Evolutionary conservation across 345 rosid species (phyloP).

Genomic region (Euphorbia lathyris): DNA sequence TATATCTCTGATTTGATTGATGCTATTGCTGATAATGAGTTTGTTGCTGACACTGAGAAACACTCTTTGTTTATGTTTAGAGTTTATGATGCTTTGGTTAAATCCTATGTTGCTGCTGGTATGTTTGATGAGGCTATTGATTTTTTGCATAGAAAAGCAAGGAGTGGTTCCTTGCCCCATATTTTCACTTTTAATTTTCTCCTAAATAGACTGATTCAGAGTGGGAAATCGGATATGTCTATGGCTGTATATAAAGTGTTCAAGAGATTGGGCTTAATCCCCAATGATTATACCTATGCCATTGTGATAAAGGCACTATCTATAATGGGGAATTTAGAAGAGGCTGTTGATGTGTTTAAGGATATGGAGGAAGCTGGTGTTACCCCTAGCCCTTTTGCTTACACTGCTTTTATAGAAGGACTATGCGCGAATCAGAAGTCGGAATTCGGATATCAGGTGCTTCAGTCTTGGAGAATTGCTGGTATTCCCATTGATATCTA

Average conservation of each 20-base stretch:
- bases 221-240: constrained; percentile 6
- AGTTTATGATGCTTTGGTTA: constrained; percentile 20
- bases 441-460: constrained; percentile 14
- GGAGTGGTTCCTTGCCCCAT: constrained; percentile 14
- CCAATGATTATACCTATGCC: constrained; percentile 17
- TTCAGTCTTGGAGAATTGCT: constrained; percentile 12
- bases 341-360: constrained; percentile 10
- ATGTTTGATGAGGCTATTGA: constrained; percentile 20
- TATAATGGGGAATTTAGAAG: constrained; percentile 11
- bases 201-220: constrained; percentile 11
- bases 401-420: constrained; percentile 20
- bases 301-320: constrained; percentile 15
- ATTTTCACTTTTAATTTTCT: constrained; percentile 19
- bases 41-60: neutral
- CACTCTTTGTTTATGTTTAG: neutral
- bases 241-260: constrained; percentile 12
- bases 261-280: constrained; percentile 19
- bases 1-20: constrained; percentile 12
- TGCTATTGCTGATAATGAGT: neutral
- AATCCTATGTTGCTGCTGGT: constrained; percentile 16
- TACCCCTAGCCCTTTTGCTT: constrained; percentile 6
- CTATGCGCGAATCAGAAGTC: constrained; percentile 13
- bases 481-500: constrained; percentile 5
- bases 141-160: constrained; percentile 12
- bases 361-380: constrained; percentile 14